Base-by-base conservation (phyloP, 192 early-diverging fungal genomes). In the Allomyces macrogynus region DNA sequence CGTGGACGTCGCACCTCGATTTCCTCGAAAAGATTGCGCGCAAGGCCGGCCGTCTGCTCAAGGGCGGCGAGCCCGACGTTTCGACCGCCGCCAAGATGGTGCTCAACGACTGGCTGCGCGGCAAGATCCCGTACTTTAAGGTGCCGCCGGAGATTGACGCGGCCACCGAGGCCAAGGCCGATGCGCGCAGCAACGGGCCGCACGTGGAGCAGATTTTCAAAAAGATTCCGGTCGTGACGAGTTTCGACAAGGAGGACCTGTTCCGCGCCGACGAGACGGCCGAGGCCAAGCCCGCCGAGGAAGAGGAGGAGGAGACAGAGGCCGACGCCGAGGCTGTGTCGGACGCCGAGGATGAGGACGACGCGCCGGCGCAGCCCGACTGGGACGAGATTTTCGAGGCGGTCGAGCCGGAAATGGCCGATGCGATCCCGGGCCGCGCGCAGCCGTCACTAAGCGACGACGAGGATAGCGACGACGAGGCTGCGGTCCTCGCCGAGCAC, bases 21-120 rank as follows among this genome's bases (percentile, higher is more conserved):
- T 97, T 99, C 70, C 75, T 99, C 74, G 80, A 78, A 23, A 86
- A 94, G 73, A 71, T 97, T 44, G 92, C 91, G 63, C 82, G 85
- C 65, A 84, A 81, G 64, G 82, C 85, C 18, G 96, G 96, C 24
- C 89, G 89, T 77, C 74, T 99, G 70, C 76, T 96, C 71, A 99
- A 93, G 76, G 91, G 92, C 64, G 96, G 90, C 14, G 96, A 99
- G 68, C 87, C 96, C n/a, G 91, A 99, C 75, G 43, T 94, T 32
- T 76, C 79, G 16, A 87, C 87, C 22, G 90, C 95, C 16, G 85
- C 96, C 42, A 92, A 92, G 72, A 99, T 96, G 92, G 83, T 99
- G 11, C 78, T 99, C 68, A 99, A 94, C 77, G 96, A 99, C 77
- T 99, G 93, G 93, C 73, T 96, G 60, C 86, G 96, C 61, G 96